Evolutionary conservation across 495 filamentous ascomycete genomes (phyloP).

Genomic region (Trichocladium antarcticum): DNA sequence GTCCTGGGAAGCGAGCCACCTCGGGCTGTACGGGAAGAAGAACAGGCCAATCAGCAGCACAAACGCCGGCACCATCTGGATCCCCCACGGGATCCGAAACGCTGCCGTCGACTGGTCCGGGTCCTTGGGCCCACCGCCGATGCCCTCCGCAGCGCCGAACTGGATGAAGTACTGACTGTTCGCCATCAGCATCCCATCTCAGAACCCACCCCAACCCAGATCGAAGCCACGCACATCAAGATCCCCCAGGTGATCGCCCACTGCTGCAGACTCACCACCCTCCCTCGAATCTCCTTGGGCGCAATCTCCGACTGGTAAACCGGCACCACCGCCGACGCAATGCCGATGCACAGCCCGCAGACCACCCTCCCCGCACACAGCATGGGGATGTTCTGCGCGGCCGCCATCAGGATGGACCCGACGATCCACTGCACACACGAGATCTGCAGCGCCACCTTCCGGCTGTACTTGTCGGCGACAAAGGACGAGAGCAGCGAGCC

Average conservation of each 20-base stretch:
- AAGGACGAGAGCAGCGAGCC: conserved; percentile 56
- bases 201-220: neutral
- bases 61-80: conserved; percentile 60
- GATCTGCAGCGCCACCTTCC: conserved; percentile 60
- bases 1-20: conserved; percentile 64
- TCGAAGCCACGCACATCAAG: conserved; percentile 24
- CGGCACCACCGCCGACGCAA: conserved; percentile 62
- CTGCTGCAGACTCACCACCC: conserved; percentile 56
- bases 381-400: conserved; percentile 49
- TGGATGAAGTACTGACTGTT: conserved; percentile 55
- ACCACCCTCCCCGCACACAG: conserved; percentile 60
- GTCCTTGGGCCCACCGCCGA: conserved; percentile 47
- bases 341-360: conserved; percentile 62
- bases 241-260: conserved; percentile 72
- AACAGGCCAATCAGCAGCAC: conserved; percentile 56
- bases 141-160: conserved; percentile 51
- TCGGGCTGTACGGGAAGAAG: conserved; percentile 61
- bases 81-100: conserved; percentile 64
- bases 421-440: conserved; percentile 58
- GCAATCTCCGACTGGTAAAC: conserved; percentile 73
- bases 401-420: conserved; percentile 54
- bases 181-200: neutral
- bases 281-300: conserved; percentile 66
- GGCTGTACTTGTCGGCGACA: conserved; percentile 56
- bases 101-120: conserved; percentile 46